Evolutionary conservation across 805 yeast species (phyloP), one percentile per base, ranked within the genome.

Genomic region (Myxozyma neotropica): DNA sequence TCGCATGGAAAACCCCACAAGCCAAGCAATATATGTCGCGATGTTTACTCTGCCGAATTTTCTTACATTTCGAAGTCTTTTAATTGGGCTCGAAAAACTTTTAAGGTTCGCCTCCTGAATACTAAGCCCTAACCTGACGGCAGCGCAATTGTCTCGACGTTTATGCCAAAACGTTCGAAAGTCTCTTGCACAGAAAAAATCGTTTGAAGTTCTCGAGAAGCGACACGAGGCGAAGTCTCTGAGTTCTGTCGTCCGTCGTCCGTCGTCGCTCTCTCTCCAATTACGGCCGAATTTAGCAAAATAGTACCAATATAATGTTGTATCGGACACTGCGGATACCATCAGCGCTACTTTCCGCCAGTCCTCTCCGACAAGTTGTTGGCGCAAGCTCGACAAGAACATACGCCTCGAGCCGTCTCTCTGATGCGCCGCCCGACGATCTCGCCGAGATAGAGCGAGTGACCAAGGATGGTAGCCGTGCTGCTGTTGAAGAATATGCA

Each of bases 291-390:
- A n/a, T 13, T 13, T 8, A 31, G 12, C 13, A 31, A 31, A 8
- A 8, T 31, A 8, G 36, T 8, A 13, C 13, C n/a, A n/a, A n/a
- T n/a, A 46, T 8, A 29, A 46, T 46, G 50, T 21, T 46, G 40
- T 7, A 4, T 19, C 50, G 50, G 50, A 46, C 27, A 17, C 27
- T 46, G 40, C 50, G 50, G 40, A 31, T 17, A 46, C 21, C 50
- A 31, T 19, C 35, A 2, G 19, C 2, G 21, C 17, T 38, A 17
- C 21, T 10, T 38, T 8, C 12, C 10, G 43, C 43, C 21, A 19
- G 43, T 17, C 21, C 21, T n/a, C 21, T 38, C 21, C 33, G 33
- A 10, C 6, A 29, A 10, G 6, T 29, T 29, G 33, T 29, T 6
- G 6, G 33, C 33, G 33, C 33, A 29, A 10, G 33, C 33, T 29